Evolutionary conservation across 2,329 filamentous ascomycete genomes (phyloP).

Genomic region (Calonectria ilicicola): DNA sequence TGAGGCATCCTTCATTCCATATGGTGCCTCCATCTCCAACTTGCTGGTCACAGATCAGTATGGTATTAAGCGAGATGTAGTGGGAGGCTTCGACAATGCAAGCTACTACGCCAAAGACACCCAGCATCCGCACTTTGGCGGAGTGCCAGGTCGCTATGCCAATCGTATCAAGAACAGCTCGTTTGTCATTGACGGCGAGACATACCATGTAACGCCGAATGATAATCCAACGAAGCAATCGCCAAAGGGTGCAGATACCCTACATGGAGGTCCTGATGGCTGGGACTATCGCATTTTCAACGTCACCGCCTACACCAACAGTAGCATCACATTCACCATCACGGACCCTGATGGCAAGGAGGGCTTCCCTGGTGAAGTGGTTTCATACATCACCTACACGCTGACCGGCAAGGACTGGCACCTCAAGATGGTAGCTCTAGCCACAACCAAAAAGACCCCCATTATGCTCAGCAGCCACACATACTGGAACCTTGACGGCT

Average conservation of each 20-base stretch:
- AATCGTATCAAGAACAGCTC: conserved; percentile 85
- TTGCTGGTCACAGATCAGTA: conserved; percentile 77
- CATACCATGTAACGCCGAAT: conserved; percentile 71
- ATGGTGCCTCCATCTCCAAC: conserved; percentile 80
- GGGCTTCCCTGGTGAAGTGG: conserved; percentile 83
- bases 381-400: conserved; percentile 81
- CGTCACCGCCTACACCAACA: conserved; percentile 73
- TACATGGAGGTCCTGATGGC: conserved; percentile 77
- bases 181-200: conserved; percentile 74
- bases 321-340: conserved; percentile 81
- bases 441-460: conserved; percentile 81
- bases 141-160: conserved; percentile 81
- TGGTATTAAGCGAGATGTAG: conserved; percentile 76
- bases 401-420: conserved; percentile 76
- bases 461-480: conserved; percentile 83
- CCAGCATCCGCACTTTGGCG: conserved; percentile 77
- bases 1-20: conserved; percentile 77
- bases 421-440: conserved; percentile 77
- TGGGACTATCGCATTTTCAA: conserved; percentile 87
- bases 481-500: conserved; percentile 89
- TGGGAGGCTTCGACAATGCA: conserved; percentile 82
- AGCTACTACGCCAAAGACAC: conserved; percentile 74
- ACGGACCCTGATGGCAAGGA: conserved; percentile 79
- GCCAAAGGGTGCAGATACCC: conserved; percentile 69
- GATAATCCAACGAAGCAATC: conserved; percentile 66